Conservation (phyloP, 2,329 filamentous ascomycete genomes). For the Pseudohalonectria lignicola region DNA sequence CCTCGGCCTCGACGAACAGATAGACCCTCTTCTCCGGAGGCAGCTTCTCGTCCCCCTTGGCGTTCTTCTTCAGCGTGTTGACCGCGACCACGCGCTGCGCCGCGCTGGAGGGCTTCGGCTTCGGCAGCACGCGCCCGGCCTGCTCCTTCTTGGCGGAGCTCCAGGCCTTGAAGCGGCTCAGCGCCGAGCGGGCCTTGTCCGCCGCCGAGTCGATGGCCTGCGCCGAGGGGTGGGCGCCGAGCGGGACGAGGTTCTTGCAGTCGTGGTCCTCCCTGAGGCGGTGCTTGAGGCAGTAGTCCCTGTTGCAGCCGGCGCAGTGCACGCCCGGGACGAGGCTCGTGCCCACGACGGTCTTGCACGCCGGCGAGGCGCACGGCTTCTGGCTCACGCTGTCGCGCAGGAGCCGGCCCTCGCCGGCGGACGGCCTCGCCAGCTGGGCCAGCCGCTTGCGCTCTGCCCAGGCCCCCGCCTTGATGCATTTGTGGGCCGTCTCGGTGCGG, state of each 20-base stretch:
- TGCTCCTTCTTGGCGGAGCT: slow-evolving; percentile 60
- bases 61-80: slow-evolving; percentile 71
- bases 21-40: slow-evolving; percentile 80
- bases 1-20: slow-evolving; percentile 80
- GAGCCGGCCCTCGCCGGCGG: slow-evolving; percentile 40
- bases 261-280: slow-evolving; percentile 72
- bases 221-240: slow-evolving; percentile 33
- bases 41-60: slow-evolving; percentile 82
- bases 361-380: slow-evolving; percentile 55
- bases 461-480: slow-evolving; percentile 48
- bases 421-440: slow-evolving; percentile 40
- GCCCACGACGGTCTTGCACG: slow-evolving; percentile 62
- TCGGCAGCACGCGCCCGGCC: slow-evolving; percentile 46
- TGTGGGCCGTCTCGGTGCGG: slow-evolving; percentile 73
- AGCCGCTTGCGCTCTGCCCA: slow-evolving; percentile 48
- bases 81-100: slow-evolving; percentile 58
- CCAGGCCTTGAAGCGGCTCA: slow-evolving; percentile 73
- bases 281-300: slow-evolving; percentile 69
- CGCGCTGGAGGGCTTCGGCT: slow-evolving; percentile 50
- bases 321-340: slow-evolving; percentile 57
- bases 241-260: slow-evolving; percentile 62
- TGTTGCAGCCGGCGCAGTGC: slow-evolving; percentile 60
- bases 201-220: slow-evolving; percentile 32
- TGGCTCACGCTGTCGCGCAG: slow-evolving; percentile 45
- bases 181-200: slow-evolving; percentile 61